A percentile compares a stretch with the other conserved stretches of the same genome.
Conservation (phyloP, 2,329 filamentous ascomycete genomes). For the Aspergillus nomiae region DNA sequence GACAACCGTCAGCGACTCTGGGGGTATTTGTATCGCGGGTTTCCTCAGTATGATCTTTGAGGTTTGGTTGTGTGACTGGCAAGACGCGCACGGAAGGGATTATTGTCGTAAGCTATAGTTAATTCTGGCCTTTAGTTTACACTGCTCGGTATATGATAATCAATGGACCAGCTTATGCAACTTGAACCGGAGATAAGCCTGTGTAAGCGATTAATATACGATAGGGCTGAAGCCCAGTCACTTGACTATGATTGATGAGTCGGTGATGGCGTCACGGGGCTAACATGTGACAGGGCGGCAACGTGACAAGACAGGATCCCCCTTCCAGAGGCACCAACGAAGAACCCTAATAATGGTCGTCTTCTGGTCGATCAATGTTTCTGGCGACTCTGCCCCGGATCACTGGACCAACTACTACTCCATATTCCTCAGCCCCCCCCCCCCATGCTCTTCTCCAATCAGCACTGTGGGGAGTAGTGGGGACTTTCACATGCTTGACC, state of each 20-base stretch:
- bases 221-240: not conserved
- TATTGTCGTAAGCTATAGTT: constrained; percentile 62
- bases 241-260: not conserved
- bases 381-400: constrained; percentile 5
- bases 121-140: not conserved
- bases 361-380: not conserved
- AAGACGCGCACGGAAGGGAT: constrained; percentile 76
- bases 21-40: constrained; percentile 84
- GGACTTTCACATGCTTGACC: constrained; percentile 27
- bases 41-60: constrained; percentile 83
- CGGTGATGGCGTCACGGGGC: not conserved
- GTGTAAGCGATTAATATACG: not conserved
- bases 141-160: not conserved
- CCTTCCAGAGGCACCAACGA: not conserved
- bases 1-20: constrained; percentile 89
- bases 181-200: not conserved
- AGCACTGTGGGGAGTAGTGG: constrained; percentile 8
- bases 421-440: not conserved
- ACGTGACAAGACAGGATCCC: not conserved
- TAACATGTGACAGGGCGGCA: constrained; percentile 2
- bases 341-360: not conserved
- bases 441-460: constrained; percentile 2
- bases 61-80: constrained; percentile 78
- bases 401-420: not conserved
- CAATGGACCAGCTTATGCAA: not conserved